phyloP scores from a whole-genome alignment of 768 basidiomycete species.

The Multifurca ochricompacta region DNA sequence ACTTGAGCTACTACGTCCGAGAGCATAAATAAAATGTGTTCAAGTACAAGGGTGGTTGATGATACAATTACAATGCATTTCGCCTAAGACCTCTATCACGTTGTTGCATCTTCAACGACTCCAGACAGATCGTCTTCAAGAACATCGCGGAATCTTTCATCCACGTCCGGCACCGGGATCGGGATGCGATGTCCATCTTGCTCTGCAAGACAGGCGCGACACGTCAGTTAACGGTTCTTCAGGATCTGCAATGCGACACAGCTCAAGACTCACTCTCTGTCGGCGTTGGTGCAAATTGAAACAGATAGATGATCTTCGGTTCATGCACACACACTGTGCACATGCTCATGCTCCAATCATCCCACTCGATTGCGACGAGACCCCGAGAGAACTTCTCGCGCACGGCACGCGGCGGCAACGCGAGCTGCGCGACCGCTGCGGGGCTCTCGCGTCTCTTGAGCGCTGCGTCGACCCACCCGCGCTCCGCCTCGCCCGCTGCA shows the following conservation, averaged over 20 bases:
- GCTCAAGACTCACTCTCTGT: slow-evolving; percentile 13
- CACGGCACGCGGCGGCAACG: slow-evolving; percentile 5
- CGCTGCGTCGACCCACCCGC: slow-evolving; percentile 17
- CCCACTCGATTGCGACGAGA: slow-evolving; percentile 15
- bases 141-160: slow-evolving; percentile 14
- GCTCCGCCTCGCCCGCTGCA: slow-evolving; percentile 17
- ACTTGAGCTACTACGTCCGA: not conserved
- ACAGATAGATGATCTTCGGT: slow-evolving; percentile 14
- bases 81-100: not conserved
- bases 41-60: not conserved
- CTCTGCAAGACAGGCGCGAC: not conserved
- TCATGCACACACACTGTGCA: slow-evolving; percentile 12
- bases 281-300: slow-evolving; percentile 19
- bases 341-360: slow-evolving; percentile 18
- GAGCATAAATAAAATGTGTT: slow-evolving; percentile 1
- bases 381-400: slow-evolving; percentile 13
- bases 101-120: not conserved
- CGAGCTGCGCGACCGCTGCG: slow-evolving; percentile 16
- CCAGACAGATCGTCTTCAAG: not conserved
- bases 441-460: slow-evolving; percentile 7
- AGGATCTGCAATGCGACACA: not conserved
- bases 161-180: slow-evolving; percentile 17
- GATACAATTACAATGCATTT: not conserved
- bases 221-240: too few relatives aligned
- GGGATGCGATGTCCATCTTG: slow-evolving; percentile 18